A percentile compares a stretch with the other conserved stretches of the same genome.
phyloP scores from a whole-genome alignment of 345 rosid species.

The Turritis glabra region DNA sequence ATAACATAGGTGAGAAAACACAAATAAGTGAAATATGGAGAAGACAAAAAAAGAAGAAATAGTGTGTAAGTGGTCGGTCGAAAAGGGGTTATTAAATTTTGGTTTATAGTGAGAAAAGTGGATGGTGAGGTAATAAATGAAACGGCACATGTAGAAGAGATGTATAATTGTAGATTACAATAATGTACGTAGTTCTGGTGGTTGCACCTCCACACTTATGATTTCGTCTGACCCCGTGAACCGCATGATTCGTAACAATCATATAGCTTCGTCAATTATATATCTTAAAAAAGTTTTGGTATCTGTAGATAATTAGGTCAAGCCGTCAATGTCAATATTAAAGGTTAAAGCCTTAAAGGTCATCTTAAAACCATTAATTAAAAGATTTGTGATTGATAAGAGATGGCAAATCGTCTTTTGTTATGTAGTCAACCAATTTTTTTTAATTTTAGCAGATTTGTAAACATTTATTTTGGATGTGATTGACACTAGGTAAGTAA shows the following conservation, averaged over 20 bases:
- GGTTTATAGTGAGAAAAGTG: constrained; percentile 19
- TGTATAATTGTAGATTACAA: constrained; percentile 12
- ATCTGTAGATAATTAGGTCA: constrained; percentile 20
- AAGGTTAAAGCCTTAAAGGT: not conserved
- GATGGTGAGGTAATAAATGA: constrained; percentile 27
- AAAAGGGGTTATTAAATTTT: constrained; percentile 15
- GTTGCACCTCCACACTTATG: constrained; percentile 32
- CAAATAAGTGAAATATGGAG: not conserved
- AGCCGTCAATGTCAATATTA: not conserved
- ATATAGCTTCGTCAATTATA: not conserved
- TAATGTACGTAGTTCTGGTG: constrained; percentile 12
- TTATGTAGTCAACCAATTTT: not conserved
- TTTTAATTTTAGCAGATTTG: not conserved
- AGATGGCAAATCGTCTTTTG: not conserved
- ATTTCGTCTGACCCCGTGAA: constrained; percentile 7
- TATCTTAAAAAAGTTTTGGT: not conserved
- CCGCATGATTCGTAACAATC: constrained; percentile 22
- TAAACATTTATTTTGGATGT: not conserved
- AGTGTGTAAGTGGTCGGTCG: constrained; percentile 18
- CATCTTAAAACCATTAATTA: not conserved
- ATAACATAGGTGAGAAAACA: not conserved
- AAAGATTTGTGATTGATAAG: not conserved
- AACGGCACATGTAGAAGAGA: constrained; percentile 26
- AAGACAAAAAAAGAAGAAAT: not conserved
- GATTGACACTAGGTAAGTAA: not conserved